Evolutionary conservation across 306 rosid species (phyloP).

Genomic region (Delonix regia): DNA sequence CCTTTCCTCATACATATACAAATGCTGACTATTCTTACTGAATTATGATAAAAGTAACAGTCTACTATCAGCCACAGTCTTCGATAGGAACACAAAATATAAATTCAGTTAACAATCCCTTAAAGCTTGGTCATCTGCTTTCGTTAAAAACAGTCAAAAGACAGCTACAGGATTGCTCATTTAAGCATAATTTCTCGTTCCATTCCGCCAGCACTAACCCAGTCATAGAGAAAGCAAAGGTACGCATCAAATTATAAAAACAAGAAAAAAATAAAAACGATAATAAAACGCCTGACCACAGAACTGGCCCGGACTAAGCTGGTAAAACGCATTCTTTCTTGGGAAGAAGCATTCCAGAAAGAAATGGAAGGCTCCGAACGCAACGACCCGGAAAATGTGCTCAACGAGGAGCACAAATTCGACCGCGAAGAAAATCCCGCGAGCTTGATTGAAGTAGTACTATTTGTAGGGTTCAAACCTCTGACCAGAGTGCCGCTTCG

Average conservation of each 20-base stretch:
- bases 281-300: constrained; percentile 39
- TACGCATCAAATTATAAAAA: background rate
- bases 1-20: background rate
- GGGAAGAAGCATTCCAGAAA: constrained; percentile 37
- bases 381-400: constrained; percentile 39
- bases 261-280: background rate
- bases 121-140: background rate
- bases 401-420: constrained; percentile 33
- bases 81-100: background rate
- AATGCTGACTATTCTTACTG: background rate
- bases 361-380: constrained; percentile 33
- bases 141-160: background rate
- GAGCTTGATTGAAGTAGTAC: constrained; percentile 9
- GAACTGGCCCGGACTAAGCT: constrained; percentile 56
- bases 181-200: background rate
- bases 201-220: background rate
- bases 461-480: constrained; percentile 27
- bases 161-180: background rate
- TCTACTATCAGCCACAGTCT: background rate
- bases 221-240: background rate
- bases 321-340: constrained; percentile 26
- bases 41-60: background rate
- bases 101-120: background rate
- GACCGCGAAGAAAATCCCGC: constrained; percentile 28
- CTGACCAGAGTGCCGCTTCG: constrained; percentile 32